A percentile compares a stretch with the other conserved stretches of the same genome.
Conservation (phyloP, 768 basidiomycete genomes). For the Scleroderma citrinum region DNA sequence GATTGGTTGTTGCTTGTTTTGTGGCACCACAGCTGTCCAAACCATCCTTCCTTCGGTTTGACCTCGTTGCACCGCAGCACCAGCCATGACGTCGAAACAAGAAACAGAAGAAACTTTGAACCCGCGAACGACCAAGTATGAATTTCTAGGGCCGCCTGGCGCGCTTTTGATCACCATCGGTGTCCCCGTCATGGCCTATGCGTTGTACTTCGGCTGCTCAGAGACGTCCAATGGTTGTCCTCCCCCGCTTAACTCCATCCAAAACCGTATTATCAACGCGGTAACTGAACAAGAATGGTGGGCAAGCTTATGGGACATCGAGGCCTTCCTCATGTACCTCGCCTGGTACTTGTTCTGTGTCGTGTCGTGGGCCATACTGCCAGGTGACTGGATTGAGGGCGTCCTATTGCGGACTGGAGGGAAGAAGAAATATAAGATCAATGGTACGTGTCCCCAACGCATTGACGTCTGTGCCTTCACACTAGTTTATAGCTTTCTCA, state of each 20-base stretch:
- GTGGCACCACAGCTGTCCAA: too few species aligned
- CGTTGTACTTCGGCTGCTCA: conserved; percentile 73
- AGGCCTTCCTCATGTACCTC: conserved; percentile 71
- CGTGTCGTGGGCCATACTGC: conserved; percentile 74
- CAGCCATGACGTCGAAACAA: conserved; percentile 11
- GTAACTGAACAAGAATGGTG: conserved; percentile 56
- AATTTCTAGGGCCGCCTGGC: conserved; percentile 80
- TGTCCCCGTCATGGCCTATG: conserved; percentile 68
- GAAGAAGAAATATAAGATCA: conserved; percentile 86
- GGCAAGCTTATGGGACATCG: conserved; percentile 73
- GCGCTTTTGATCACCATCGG: conserved; percentile 63
- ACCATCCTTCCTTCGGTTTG: too few species aligned
- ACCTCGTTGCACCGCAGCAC: neutral
- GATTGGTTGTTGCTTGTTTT: too few species aligned
- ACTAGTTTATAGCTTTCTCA: conserved; percentile 57
- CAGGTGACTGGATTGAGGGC: conserved; percentile 67
- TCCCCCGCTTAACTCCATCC: conserved; percentile 39
- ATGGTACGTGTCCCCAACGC: conserved; percentile 51
- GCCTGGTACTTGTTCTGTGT: conserved; percentile 92
- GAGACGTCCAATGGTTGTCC: conserved; percentile 67
- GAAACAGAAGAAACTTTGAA: conserved; percentile 36
- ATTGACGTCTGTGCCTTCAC: neutral
- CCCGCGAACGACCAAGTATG: conserved; percentile 66
- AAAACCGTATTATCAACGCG: conserved; percentile 39
- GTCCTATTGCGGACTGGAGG: conserved; percentile 66